Base-by-base conservation (phyloP, 352 stramenopile species). In the Vaucheria bursata region DNA sequence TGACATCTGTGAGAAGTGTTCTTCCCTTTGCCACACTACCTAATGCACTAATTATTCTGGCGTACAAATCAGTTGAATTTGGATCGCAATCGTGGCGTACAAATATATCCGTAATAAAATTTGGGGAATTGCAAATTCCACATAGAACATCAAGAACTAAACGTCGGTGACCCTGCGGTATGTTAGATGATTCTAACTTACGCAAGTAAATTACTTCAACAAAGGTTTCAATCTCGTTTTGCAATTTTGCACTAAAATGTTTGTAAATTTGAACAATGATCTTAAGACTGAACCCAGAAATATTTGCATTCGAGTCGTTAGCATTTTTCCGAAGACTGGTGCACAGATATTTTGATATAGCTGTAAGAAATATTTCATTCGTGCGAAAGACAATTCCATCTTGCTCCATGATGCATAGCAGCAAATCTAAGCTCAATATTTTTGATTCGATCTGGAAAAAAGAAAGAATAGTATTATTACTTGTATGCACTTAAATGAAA, bases 21-120 rank as follows among this genome's bases (percentile, higher is more conserved):
- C 32, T 0, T 37, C 29, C 29, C 83, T 97, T 96, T 5, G 94
- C 92, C 8, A 97, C 90, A 84, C 96, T 95, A 0, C 93, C 93
- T 0, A 99, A 88, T 38, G 94, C 92, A 75, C 97, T 88, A 0
- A 99, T 89, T 79, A 99, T 98, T 71, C 97, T 90, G 83, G 97
- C 95, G 88, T 98, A 99, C 38, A 99, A 85, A 83, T 98, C 93
- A 36, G 95, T 93, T 0, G 87, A 87, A 86, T 98, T 92, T 85
- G 97, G 96, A 84, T 99, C 96, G 79, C 95, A 99, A 82, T 99
- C 97, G 86, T 99, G 99, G 81, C 98, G 99, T 25, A 99, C 86
- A 80, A 99, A 99, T 59, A 99, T 92, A 82, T 99, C 95, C 0
- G 96, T 91, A 0, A 99, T 85, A 18, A 95, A 91, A 49, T 90